phyloP scores from a whole-genome alignment of 1,139 yeast genomes.

The Debaryomyces robertsiae region DNA sequence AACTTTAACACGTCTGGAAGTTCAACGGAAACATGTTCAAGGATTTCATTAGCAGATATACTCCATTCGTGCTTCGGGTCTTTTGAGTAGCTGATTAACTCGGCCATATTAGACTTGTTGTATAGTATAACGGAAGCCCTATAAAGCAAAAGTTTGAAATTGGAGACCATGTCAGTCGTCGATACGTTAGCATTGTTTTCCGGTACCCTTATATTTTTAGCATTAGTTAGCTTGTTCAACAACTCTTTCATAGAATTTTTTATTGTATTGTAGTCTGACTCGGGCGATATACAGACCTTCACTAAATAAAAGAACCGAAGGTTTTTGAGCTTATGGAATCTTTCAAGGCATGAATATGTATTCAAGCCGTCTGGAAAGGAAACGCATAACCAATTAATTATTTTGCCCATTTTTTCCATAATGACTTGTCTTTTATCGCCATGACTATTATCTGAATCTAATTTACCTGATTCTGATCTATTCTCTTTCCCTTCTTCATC shows the following conservation, averaged over 20 bases:
- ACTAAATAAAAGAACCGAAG: slow-evolving; percentile 58
- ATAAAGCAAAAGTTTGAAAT: slow-evolving; percentile 58
- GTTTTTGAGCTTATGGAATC: slow-evolving; percentile 57
- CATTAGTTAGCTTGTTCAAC: slow-evolving; percentile 52
- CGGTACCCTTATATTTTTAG: slow-evolving; percentile 47
- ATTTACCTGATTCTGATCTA: slow-evolving; percentile 25
- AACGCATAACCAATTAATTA: slow-evolving; percentile 64
- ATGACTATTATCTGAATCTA: slow-evolving; percentile 14
- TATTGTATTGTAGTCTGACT: slow-evolving; percentile 62
- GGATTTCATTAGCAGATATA: slow-evolving; percentile 49
- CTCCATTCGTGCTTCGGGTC: slow-evolving; percentile 32
- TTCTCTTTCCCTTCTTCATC: slow-evolving; percentile 40
- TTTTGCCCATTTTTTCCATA: slow-evolving; percentile 50
- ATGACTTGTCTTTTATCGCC: slow-evolving; percentile 19
- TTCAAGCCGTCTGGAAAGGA: slow-evolving; percentile 57
- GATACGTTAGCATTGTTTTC: slow-evolving; percentile 42
- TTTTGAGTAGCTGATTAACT: slow-evolving; percentile 52
- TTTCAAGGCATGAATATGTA: slow-evolving; percentile 50
- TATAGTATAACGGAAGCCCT: slow-evolving; percentile 63
- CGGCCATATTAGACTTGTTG: slow-evolving; percentile 65
- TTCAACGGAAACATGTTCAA: slow-evolving; percentile 61
- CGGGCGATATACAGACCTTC: slow-evolving; percentile 55
- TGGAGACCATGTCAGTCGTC: slow-evolving; percentile 51
- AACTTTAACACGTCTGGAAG: slow-evolving; percentile 68
- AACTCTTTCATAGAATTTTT: slow-evolving; percentile 65